Conservation (phyloP, 768 basidiomycete species). For the Termitomyces sp. region DNA sequence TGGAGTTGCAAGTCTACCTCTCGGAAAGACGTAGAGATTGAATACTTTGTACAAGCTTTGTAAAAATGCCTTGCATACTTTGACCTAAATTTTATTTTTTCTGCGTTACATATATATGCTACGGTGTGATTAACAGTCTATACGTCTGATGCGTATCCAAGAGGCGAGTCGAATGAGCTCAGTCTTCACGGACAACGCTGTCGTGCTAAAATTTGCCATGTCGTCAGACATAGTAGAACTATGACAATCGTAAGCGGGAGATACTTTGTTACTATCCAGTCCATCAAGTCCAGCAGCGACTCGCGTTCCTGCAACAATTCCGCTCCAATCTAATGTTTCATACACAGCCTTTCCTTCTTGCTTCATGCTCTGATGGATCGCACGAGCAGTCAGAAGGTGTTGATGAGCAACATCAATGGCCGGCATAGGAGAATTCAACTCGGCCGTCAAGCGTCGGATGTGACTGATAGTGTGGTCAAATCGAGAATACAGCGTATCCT, state of each 20-base stretch:
- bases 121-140: neutral
- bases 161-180: neutral
- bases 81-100: neutral
- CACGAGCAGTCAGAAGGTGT: conserved; percentile 74
- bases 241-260: neutral
- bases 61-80: conserved; percentile 27
- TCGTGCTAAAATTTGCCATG: conserved; percentile 10
- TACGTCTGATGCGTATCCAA: neutral
- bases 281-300: conserved; percentile 64
- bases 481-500: neutral
- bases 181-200: conserved; percentile 18
- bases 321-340: conserved; percentile 77
- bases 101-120: neutral
- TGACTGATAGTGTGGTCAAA: conserved; percentile 34
- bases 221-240: neutral
- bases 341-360: conserved; percentile 41
- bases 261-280: conserved; percentile 33
- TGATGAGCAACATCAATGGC: conserved; percentile 67
- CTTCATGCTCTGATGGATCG: conserved; percentile 50
- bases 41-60: conserved; percentile 36
- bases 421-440: conserved; percentile 68
- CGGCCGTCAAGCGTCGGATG: conserved; percentile 64
- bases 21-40: conserved; percentile 55
- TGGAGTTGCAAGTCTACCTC: conserved; percentile 44
- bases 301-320: conserved; percentile 71